Conservation (phyloP, 2,329 filamentous ascomycete species). For the Neonectria ditissima region DNA sequence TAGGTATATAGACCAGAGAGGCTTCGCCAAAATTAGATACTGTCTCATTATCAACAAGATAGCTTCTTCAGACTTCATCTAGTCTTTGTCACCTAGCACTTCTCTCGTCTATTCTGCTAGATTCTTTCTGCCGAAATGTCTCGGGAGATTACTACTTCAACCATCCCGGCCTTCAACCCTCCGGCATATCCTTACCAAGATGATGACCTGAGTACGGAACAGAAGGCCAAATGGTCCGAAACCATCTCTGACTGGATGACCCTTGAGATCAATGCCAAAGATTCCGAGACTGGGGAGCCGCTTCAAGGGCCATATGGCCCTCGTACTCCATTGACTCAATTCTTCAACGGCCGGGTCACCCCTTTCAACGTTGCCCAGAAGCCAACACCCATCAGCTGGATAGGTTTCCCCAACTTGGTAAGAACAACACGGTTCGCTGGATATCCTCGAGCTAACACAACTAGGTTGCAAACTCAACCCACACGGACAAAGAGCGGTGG, state of each 20-base stretch:
- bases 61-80: no score
- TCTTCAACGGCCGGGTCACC: conserved; percentile 19
- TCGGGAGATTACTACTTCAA: no score
- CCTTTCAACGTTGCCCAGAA: conserved; percentile 3
- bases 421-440: neutral
- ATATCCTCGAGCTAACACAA: neutral
- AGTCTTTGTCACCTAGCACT: no score
- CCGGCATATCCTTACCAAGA: conserved; percentile 10
- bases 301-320: neutral
- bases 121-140: no score
- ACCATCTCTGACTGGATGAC: conserved; percentile 12
- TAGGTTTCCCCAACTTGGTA: conserved; percentile 19
- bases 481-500: conserved; percentile 6
- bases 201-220: conserved; percentile 3
- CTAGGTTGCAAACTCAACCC: neutral
- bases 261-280: neutral
- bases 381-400: conserved; percentile 6
- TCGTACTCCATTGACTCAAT: conserved; percentile 6
- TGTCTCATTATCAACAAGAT: no score
- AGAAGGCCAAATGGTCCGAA: conserved; percentile 7
- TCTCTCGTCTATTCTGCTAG: no score
- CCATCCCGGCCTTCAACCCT: conserved; percentile 5
- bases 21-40: no score
- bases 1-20: no score
- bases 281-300: neutral